Conservation (phyloP, 805 yeast species). For the Priceomyces fermenticarens region DNA sequence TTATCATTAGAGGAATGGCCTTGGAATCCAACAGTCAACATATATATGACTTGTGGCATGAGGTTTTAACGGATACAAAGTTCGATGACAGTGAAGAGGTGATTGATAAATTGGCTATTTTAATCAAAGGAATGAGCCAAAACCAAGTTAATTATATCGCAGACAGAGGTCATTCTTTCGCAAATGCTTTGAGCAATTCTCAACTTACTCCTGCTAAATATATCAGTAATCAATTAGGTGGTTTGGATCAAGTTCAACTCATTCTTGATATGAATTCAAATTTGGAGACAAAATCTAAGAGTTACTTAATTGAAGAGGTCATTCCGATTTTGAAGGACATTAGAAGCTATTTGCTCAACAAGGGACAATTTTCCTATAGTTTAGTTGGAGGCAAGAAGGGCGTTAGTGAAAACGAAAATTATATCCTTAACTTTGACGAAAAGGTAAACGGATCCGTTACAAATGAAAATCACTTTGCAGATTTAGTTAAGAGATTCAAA, state of each 20-base stretch:
- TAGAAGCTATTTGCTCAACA: constrained; percentile 38
- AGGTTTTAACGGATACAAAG: constrained; percentile 67
- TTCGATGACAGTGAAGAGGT: constrained; percentile 45
- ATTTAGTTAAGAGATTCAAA: constrained; percentile 14
- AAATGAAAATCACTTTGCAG: constrained; percentile 8
- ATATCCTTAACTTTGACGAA: constrained; percentile 32
- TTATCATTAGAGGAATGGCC: constrained; percentile 65
- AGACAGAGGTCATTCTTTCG: constrained; percentile 84
- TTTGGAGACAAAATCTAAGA: constrained; percentile 39
- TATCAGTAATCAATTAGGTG: constrained; percentile 62
- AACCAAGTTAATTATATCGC: constrained; percentile 79
- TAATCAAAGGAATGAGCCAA: constrained; percentile 71
- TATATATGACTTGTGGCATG: constrained; percentile 64
- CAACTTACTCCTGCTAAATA: constrained; percentile 57
- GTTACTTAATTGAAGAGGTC: constrained; percentile 42
- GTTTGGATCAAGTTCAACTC: constrained; percentile 75
- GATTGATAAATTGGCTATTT: constrained; percentile 64
- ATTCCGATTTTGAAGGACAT: constrained; percentile 63
- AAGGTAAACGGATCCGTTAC: constrained; percentile 6
- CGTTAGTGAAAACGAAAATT: constrained; percentile 31
- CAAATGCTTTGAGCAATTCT: constrained; percentile 65
- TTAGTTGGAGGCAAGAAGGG: constrained; percentile 56
- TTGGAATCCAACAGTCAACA: constrained; percentile 60
- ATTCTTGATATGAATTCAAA: constrained; percentile 56
- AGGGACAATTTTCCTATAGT: constrained; percentile 46